Conservation (phyloP, 768 basidiomycete genomes). For the Xerocomus potaroensis region DNA sequence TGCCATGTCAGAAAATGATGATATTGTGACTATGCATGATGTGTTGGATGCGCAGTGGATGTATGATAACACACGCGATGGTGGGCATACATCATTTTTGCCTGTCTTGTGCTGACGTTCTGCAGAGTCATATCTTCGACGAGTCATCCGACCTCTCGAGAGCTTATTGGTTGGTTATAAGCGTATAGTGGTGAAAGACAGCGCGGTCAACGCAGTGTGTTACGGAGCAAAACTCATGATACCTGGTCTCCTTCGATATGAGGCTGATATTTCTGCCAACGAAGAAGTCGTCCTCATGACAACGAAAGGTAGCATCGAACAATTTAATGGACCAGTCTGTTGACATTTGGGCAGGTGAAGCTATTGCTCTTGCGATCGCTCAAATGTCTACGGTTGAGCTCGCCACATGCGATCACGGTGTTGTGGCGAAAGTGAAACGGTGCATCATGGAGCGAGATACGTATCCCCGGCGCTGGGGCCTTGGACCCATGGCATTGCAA, state of each 20-base stretch:
- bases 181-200: constrained; percentile 98
- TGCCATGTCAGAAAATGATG: constrained; percentile 96
- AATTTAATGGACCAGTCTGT: background rate
- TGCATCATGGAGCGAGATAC: constrained; percentile 99
- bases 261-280: constrained; percentile 88
- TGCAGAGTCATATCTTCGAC: constrained; percentile 91
- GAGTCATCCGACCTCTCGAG: constrained; percentile 92
- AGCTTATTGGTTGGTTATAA: constrained; percentile 94
- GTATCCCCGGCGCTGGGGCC: constrained; percentile 96
- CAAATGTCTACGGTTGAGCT: constrained; percentile 99
- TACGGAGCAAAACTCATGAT: constrained; percentile 99
- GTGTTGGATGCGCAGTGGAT: constrained; percentile 98
- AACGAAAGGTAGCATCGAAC: constrained; percentile 68
- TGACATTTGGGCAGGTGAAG: constrained; percentile 57
- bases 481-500: constrained; percentile 94
- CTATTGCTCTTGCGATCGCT: constrained; percentile 89
- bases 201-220: constrained; percentile 97
- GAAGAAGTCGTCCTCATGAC: constrained; percentile 99
- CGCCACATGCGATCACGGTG: constrained; percentile 96
- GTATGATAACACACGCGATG: constrained; percentile 96
- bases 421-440: constrained; percentile 97
- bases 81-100: constrained; percentile 38
- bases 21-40: constrained; percentile 99
- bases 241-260: constrained; percentile 94
- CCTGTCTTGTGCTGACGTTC: constrained; percentile 12